Conservation (phyloP, 2,329 filamentous ascomycete species). For the Neonectria hederae region DNA sequence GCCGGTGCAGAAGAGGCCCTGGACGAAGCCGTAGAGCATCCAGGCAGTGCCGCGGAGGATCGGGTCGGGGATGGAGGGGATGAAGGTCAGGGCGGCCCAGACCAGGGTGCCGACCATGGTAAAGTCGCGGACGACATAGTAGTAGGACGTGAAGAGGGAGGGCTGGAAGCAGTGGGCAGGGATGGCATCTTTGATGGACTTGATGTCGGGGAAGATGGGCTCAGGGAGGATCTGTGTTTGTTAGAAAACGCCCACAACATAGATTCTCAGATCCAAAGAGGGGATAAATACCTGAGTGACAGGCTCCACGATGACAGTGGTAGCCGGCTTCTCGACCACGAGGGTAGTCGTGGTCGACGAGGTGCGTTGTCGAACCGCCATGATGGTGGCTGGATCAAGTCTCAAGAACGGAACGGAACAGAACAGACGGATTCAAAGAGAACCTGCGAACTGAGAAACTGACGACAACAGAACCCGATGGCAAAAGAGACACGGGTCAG, state of each 20-base stretch:
- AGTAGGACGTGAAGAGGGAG: constrained; percentile 59
- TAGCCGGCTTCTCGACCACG: constrained; percentile 22
- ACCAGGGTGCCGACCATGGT: constrained; percentile 58
- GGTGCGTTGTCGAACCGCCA: constrained; percentile 42
- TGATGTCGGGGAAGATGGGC: constrained; percentile 42
- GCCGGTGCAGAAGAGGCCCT: constrained; percentile 73
- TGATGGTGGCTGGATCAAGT: constrained; percentile 17
- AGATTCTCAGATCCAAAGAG: no score
- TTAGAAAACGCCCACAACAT: background rate
- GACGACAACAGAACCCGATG: background rate
- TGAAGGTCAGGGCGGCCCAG: constrained; percentile 63
- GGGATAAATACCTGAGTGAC: constrained; percentile 23
- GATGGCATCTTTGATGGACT: constrained; percentile 57
- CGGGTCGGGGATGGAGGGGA: constrained; percentile 58
- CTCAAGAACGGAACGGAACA: background rate
- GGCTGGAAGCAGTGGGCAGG: constrained; percentile 70
- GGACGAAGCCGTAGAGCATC: constrained; percentile 68
- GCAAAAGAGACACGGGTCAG: constrained; percentile 5
- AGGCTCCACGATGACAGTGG: constrained; percentile 25
- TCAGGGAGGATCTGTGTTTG: constrained; percentile 28
- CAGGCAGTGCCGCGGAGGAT: constrained; percentile 59
- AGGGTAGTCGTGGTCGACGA: constrained; percentile 31
- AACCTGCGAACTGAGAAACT: background rate
- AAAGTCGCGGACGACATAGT: constrained; percentile 67
- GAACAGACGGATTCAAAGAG: background rate